Evolutionary conservation across 208 protist genomes (phyloP).

Genomic region (Crithidia brevicula): DNA sequence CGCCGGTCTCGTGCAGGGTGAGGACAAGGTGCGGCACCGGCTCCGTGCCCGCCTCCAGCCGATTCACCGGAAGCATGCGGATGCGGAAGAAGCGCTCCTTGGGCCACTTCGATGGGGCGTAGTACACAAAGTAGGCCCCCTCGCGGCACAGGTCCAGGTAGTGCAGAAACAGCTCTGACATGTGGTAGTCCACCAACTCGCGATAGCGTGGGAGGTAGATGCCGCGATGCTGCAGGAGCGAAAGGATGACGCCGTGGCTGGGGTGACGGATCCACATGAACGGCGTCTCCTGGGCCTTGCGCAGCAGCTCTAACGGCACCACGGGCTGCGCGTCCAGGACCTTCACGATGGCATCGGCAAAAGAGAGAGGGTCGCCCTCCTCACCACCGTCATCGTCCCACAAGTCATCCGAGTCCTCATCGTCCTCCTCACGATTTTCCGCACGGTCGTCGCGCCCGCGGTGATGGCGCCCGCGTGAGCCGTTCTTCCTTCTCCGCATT

Average conservation of each 20-base stretch:
- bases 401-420: constrained; percentile 13
- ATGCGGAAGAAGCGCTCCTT: constrained; percentile 81
- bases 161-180: constrained; percentile 78
- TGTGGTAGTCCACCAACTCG: constrained; percentile 84
- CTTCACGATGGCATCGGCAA: constrained; percentile 21
- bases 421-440: not conserved
- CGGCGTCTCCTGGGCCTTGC: constrained; percentile 23
- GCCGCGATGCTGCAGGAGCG: constrained; percentile 62
- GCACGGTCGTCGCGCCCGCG: not conserved
- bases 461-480: not conserved
- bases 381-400: constrained; percentile 10
- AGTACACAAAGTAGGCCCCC: constrained; percentile 82
- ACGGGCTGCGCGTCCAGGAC: constrained; percentile 58
- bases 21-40: constrained; percentile 59
- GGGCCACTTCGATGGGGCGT: constrained; percentile 50
- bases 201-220: constrained; percentile 60
- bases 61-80: constrained; percentile 62
- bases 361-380: constrained; percentile 10
- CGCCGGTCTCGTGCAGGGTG: constrained; percentile 56
- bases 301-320: constrained; percentile 57
- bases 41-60: constrained; percentile 24
- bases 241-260: constrained; percentile 61
- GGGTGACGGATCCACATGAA: constrained; percentile 66
- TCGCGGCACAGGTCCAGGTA: constrained; percentile 63
- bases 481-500: no score